These are phyloP conservation scores for Opeltia flavorubescens DNA, from an alignment of 495 filamentous ascomycete species.

Conservation along the genomic window DNA sequence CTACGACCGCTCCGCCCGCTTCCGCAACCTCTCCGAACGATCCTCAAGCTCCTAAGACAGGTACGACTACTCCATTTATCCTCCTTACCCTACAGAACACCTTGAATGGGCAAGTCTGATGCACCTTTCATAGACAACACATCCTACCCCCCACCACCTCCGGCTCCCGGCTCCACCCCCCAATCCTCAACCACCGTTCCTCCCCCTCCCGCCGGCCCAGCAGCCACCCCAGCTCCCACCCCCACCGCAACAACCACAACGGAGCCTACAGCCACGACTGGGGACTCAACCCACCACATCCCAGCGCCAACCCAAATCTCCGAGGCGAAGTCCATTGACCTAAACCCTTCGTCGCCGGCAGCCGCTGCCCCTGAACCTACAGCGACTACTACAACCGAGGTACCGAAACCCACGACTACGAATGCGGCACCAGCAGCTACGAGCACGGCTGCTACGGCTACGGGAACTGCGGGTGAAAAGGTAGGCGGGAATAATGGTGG, in stretches of 20 bases:
- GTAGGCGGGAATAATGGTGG: not conserved
- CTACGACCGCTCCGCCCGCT: not conserved
- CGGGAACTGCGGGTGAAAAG: not conserved
- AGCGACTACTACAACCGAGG: not conserved
- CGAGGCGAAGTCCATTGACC: not conserved
- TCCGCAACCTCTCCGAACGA: not conserved
- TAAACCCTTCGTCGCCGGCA: constrained; percentile 2
- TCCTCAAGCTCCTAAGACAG: not conserved
- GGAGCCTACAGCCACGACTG: not conserved
- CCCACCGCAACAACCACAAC: not conserved
- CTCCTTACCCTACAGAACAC: not conserved
- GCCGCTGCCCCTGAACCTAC: not conserved
- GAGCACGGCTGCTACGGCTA: not conserved
- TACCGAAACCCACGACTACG: not conserved
- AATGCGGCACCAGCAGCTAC: not conserved
- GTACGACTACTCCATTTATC: not conserved
- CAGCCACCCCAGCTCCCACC: not conserved
- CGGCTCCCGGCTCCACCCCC: not conserved
- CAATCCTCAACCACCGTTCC: not conserved
- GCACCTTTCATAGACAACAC: not conserved
- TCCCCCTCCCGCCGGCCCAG: not conserved
- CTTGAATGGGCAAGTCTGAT: not conserved
- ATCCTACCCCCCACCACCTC: not conserved
- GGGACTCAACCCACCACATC: not conserved
- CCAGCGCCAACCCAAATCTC: not conserved